Percentiles rank a stretch among this genome's conserved stretches.
Conservation (phyloP, 805 yeast genomes). For the Peterozyma xylosa region DNA sequence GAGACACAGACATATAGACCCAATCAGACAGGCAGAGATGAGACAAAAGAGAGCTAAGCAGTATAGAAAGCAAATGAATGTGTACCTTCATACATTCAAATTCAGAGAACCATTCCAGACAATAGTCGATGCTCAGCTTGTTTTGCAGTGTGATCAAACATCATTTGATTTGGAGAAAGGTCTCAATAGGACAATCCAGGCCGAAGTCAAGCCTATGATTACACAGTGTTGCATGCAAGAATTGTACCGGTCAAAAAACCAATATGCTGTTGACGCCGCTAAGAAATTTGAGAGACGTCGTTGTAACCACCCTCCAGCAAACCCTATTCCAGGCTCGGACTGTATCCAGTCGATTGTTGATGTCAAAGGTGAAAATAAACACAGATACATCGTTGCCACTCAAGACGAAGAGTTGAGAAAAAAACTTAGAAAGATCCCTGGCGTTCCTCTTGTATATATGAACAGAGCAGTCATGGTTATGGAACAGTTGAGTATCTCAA, state of each 20-base stretch:
- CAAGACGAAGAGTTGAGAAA: conserved; percentile 69
- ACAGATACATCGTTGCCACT: conserved; percentile 83
- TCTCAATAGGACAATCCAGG: conserved; percentile 73
- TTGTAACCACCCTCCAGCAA: conserved; percentile 73
- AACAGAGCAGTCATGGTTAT: conserved; percentile 89
- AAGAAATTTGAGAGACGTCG: conserved; percentile 85
- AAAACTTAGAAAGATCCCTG: conserved; percentile 69
- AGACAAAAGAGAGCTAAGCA: conserved; percentile 95
- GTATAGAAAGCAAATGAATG: conserved; percentile 87
- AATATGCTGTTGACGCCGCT: conserved; percentile 72
- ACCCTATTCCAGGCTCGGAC: conserved; percentile 57
- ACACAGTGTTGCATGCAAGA: conserved; percentile 94
- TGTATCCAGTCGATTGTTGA: conserved; percentile 69
- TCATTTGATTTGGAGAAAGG: conserved; percentile 80
- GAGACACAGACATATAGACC: no score
- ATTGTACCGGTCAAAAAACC: conserved; percentile 64
- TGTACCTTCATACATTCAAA: conserved; percentile 77
- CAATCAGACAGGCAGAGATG: conserved; percentile 35
- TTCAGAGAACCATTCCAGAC: conserved; percentile 94
- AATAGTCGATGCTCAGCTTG: conserved; percentile 73
- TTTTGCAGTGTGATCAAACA: conserved; percentile 55
- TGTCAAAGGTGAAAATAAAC: conserved; percentile 75
- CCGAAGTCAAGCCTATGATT: conserved; percentile 81
- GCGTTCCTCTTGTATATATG: conserved; percentile 83
- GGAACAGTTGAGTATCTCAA: conserved; percentile 85